Evolutionary conservation across 495 filamentous ascomycete genomes (phyloP).

Genomic region (Penicillium salamii): DNA sequence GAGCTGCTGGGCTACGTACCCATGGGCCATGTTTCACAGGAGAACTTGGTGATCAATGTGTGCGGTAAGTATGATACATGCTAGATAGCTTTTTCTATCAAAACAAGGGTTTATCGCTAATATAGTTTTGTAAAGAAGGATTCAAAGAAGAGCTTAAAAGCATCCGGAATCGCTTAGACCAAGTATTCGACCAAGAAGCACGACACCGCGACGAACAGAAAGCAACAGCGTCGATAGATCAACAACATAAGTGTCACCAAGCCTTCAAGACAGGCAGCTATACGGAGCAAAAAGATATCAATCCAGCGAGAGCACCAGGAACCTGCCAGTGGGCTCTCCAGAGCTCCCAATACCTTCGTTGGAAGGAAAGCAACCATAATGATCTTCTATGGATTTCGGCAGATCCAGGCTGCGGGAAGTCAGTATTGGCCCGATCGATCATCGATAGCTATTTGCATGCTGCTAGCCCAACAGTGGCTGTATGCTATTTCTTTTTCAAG

Average conservation of each 20-base stretch:
- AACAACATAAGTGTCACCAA: too few species aligned
- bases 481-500: conserved; percentile 50
- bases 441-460: conserved; percentile 23
- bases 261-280: too few species aligned
- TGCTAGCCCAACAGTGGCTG: conserved; percentile 4
- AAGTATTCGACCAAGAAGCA: too few species aligned
- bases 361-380: conserved; percentile 20
- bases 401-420: conserved; percentile 46
- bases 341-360: conserved; percentile 27
- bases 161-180: too few species aligned
- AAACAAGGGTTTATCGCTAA: too few species aligned
- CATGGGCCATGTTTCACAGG: background rate
- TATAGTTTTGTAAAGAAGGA: too few species aligned
- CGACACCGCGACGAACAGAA: too few species aligned
- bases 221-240: too few species aligned
- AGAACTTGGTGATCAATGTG: too few species aligned
- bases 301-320: conserved; percentile 20
- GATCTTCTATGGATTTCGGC: conserved; percentile 45
- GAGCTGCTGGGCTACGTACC: conserved; percentile 6
- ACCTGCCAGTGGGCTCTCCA: conserved; percentile 27
- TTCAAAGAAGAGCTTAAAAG: too few species aligned
- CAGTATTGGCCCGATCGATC: conserved; percentile 36
- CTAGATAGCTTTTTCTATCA: too few species aligned
- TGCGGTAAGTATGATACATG: too few species aligned
- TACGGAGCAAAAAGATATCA: conserved; percentile 31